Percentiles rank a stretch among this genome's conserved stretches.
phyloP scores from a whole-genome alignment of 495 filamentous ascomycete species.

The Chaetomium cochliodes region DNA sequence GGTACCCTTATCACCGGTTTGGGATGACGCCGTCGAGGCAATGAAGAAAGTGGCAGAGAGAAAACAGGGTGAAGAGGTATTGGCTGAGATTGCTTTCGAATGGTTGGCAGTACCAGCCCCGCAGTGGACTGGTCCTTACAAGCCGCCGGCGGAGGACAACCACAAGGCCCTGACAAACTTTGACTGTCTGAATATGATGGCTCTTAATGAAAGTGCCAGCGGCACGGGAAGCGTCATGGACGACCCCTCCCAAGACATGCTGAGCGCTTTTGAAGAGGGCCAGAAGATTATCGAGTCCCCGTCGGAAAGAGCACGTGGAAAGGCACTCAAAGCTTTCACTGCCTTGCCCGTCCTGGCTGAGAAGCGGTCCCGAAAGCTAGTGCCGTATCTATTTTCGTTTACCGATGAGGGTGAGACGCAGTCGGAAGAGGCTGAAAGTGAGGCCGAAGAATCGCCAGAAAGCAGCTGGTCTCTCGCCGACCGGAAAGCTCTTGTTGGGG shows the following conservation, averaged over 20 bases:
- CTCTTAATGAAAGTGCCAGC: slow-evolving; percentile 50
- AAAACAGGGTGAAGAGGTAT: slow-evolving; percentile 66
- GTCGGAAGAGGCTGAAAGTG: slow-evolving; percentile 40
- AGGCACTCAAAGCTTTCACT: slow-evolving; percentile 77
- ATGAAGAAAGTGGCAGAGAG: slow-evolving; percentile 72
- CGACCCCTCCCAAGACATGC: slow-evolving; percentile 49
- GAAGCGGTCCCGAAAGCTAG: slow-evolving; percentile 75
- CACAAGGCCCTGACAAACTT: slow-evolving; percentile 59
- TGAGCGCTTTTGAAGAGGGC: slow-evolving; percentile 48
- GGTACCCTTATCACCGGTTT: slow-evolving; percentile 74
- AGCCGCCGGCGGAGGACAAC: slow-evolving; percentile 28
- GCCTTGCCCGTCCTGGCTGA: slow-evolving; percentile 74
- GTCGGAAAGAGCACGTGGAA: slow-evolving; percentile 57
- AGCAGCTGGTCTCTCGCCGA: slow-evolving; percentile 61
- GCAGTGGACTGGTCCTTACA: slow-evolving; percentile 41
- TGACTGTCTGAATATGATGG: slow-evolving; percentile 72
- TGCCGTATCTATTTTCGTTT: slow-evolving; percentile 85
- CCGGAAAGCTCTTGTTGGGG: slow-evolving; percentile 71
- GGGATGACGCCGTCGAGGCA: slow-evolving; percentile 76
- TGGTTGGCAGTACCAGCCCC: slow-evolving; percentile 69
- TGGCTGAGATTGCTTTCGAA: slow-evolving; percentile 70
- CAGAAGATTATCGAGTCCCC: slow-evolving; percentile 45
- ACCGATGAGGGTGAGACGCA: slow-evolving; percentile 51
- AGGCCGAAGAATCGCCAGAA: slow-evolving; percentile 56
- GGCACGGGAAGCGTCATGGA: slow-evolving; percentile 41